Conservation (phyloP, 345 rosid species). For the Corchorus olitorius region DNA sequence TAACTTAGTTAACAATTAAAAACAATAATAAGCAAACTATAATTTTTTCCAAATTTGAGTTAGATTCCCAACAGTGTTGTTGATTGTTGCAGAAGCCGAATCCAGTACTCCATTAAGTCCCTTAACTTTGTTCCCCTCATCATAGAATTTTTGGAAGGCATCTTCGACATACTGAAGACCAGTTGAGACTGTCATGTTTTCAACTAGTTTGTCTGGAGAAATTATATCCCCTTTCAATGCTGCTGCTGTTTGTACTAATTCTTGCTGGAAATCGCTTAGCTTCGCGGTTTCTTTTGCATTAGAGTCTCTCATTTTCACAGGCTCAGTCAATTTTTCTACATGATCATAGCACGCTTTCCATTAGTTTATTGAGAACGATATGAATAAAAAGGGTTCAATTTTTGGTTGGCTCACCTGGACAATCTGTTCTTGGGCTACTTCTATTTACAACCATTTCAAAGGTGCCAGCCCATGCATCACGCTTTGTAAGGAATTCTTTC, state of each 20-base stretch:
- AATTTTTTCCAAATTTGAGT: no score
- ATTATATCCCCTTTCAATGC: constrained; percentile 53
- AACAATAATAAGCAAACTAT: no score
- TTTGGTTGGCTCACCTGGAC: constrained; percentile 55
- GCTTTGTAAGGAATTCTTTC: constrained; percentile 70
- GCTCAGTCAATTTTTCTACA: constrained; percentile 53
- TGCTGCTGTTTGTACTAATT: constrained; percentile 63
- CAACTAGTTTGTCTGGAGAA: constrained; percentile 48
- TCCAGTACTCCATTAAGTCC: constrained; percentile 40
- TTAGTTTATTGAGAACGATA: neutral
- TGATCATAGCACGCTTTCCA: neutral
- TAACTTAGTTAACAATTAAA: no score
- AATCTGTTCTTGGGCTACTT: constrained; percentile 63
- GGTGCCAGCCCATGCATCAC: constrained; percentile 93
- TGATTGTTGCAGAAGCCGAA: constrained; percentile 26
- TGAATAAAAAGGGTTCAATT: neutral
- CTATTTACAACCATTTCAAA: constrained; percentile 60
- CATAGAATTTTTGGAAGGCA: constrained; percentile 45
- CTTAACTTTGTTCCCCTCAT: constrained; percentile 48
- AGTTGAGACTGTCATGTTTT: constrained; percentile 47
- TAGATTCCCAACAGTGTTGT: constrained; percentile 27
- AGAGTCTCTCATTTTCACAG: constrained; percentile 41
- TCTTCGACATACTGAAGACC: constrained; percentile 50
- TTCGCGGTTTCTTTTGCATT: constrained; percentile 43
- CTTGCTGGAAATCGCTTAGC: constrained; percentile 61